These are phyloP conservation scores for Debaryomyces coudertii DNA, from an alignment of 1,139 yeast genomes.

Conservation along the genomic window DNA sequence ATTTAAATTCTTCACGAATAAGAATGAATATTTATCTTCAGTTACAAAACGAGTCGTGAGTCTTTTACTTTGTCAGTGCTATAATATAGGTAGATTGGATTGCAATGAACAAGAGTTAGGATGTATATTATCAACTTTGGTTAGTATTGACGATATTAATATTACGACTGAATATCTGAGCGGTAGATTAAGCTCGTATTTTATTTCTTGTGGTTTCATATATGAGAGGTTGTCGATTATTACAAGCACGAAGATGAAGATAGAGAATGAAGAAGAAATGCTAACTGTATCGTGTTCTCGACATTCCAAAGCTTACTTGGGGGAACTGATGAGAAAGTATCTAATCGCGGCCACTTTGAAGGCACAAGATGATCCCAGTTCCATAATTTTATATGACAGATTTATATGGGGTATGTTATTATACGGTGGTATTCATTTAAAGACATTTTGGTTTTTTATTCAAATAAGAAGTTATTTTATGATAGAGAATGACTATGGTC, in stretches of 20 bases:
- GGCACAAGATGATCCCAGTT: constrained; percentile 39
- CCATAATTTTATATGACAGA: constrained; percentile 33
- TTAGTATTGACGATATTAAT: constrained; percentile 15
- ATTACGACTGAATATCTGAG: constrained; percentile 20
- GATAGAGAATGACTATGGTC: constrained; percentile 27
- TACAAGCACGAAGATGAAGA: constrained; percentile 14
- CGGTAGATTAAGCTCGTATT: constrained; percentile 22
- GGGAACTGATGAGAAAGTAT: constrained; percentile 37
- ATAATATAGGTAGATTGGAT: constrained; percentile 19
- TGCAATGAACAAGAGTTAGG: constrained; percentile 17
- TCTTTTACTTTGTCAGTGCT: constrained; percentile 20
- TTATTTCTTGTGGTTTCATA: constrained; percentile 22
- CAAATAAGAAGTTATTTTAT: constrained; percentile 31
- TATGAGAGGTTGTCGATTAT: constrained; percentile 23
- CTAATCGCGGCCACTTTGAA: constrained; percentile 31
- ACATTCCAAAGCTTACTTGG: constrained; percentile 18
- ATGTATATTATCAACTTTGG: constrained; percentile 13
- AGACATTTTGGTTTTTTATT: constrained; percentile 44
- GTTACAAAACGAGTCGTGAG: constrained; percentile 18
- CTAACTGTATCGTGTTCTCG: constrained; percentile 10
- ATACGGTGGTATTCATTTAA: constrained; percentile 48
- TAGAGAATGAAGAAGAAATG: constrained; percentile 12
- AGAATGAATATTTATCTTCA: constrained; percentile 18
- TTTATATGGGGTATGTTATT: constrained; percentile 44
- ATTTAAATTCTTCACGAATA: constrained; percentile 13